Evolutionary conservation across 2,329 filamentous ascomycete genomes (phyloP).

Genomic region (Cladophialophora psammophila): DNA sequence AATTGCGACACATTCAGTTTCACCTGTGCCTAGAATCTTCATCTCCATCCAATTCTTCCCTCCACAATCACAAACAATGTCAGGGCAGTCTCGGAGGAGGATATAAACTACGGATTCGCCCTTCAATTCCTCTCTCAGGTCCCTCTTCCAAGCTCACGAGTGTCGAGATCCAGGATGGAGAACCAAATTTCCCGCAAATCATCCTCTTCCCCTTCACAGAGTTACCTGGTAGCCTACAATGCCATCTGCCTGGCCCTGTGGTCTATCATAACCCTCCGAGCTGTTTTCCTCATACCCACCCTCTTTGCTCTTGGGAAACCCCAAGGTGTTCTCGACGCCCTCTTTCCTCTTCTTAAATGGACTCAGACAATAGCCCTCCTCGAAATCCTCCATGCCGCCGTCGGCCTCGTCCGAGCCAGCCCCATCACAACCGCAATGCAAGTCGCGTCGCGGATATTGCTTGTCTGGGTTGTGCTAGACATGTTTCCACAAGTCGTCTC

Average conservation of each 20-base stretch:
- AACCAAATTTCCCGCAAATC: conserved; percentile 2
- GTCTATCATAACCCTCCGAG: conserved; percentile 76
- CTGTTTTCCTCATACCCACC: conserved; percentile 63
- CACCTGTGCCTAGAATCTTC: neutral
- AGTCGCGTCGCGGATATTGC: conserved; percentile 82
- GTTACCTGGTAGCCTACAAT: conserved; percentile 89
- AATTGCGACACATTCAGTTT: neutral
- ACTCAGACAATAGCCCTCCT: conserved; percentile 84
- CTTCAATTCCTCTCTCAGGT: neutral
- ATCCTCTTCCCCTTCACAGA: conserved; percentile 34
- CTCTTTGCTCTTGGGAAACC: conserved; percentile 57
- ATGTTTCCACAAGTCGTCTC: conserved; percentile 72
- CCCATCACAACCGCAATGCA: conserved; percentile 88
- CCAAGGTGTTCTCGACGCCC: conserved; percentile 55
- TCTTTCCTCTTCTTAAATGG: conserved; percentile 57
- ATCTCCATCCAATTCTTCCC: no score
- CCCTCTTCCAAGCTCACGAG: neutral
- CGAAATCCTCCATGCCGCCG: conserved; percentile 81
- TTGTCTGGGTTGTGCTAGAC: conserved; percentile 85
- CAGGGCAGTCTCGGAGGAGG: no score
- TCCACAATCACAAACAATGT: neutral
- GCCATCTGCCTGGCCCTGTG: conserved; percentile 77
- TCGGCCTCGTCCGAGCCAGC: conserved; percentile 84
- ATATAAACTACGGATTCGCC: no score
- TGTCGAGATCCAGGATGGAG: conserved; percentile 1